These are phyloP conservation scores for Naematelia aurantialba DNA, from an alignment of 768 basidiomycete genomes.

Conservation along the genomic window DNA sequence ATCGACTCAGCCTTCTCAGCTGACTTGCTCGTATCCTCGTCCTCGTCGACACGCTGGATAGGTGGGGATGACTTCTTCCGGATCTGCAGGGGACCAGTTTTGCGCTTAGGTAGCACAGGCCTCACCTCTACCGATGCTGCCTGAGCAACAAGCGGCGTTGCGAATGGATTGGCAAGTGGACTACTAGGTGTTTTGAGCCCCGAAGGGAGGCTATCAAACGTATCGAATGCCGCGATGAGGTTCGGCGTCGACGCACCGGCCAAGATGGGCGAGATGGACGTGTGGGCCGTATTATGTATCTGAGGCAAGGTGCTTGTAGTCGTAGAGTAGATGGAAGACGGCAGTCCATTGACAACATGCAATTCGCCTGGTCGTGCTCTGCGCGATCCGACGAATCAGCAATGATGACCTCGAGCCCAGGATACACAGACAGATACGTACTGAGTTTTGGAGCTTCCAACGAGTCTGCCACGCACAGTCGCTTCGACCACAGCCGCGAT, in stretches of 20 bases:
- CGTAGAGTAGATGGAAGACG: constrained; percentile 49
- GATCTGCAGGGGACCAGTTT: constrained; percentile 12
- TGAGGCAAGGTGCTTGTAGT: constrained; percentile 24
- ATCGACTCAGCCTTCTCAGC: neutral
- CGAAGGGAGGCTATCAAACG: constrained; percentile 26
- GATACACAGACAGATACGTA: neutral
- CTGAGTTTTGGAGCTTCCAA: constrained; percentile 6
- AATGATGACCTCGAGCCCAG: neutral
- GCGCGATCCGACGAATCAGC: neutral
- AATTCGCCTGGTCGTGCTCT: constrained; percentile 25
- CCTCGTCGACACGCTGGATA: neutral
- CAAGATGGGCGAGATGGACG: constrained; percentile 16
- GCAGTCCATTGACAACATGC: constrained; percentile 49
- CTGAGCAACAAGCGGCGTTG: constrained; percentile 5
- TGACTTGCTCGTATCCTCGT: neutral
- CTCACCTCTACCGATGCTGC: neutral
- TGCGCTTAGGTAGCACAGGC: constrained; percentile 2
- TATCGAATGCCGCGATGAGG: constrained; percentile 24
- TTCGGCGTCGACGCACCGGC: constrained; percentile 26
- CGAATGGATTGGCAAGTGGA: constrained; percentile 27
- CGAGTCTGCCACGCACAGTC: constrained; percentile 22
- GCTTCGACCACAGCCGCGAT: constrained; percentile 49
- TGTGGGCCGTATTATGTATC: constrained; percentile 2
- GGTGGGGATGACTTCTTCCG: constrained; percentile 20
- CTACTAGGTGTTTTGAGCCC: constrained; percentile 13